Evolutionary conservation across 768 basidiomycete genomes (phyloP), one percentile per base, ranked within the genome.

Genomic region (Serendipita indica): DNA sequence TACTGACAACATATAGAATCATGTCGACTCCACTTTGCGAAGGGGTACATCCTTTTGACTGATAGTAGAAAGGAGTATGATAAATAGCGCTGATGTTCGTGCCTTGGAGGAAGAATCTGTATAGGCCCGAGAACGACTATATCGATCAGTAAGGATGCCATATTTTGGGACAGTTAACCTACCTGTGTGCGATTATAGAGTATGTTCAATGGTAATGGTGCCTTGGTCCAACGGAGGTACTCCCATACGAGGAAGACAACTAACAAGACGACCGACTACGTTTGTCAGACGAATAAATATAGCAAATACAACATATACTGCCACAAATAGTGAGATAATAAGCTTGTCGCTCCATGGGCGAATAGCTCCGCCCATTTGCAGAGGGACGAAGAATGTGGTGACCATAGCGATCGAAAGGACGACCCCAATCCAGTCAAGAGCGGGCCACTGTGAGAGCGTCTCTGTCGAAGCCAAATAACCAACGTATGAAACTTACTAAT

Each of bases 11-110:
- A 60, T 71, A 65, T 1, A 68, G 68, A 2, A 71, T 60, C 28
- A 71, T 68, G 12, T 65, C 62, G 58, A 72, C 64, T 25, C 70
- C 72, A n/a, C n/a, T n/a, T n/a, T n/a, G n/a, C n/a, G n/a, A n/a
- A n/a, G n/a, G n/a, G n/a, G n/a, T n/a, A n/a, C n/a, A n/a, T n/a
- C n/a, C n/a, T n/a, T n/a, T n/a, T n/a, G n/a, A n/a, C n/a, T n/a
- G n/a, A n/a, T n/a, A n/a, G n/a, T n/a, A n/a, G n/a, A n/a, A n/a
- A n/a, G n/a, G n/a, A n/a, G n/a, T n/a, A n/a, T n/a, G n/a, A n/a
- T n/a, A n/a, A n/a, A n/a, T n/a, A n/a, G n/a, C n/a, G n/a, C n/a
- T n/a, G n/a, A n/a, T n/a, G n/a, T n/a, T n/a, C n/a, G n/a, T n/a
- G n/a, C n/a, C n/a, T n/a, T n/a, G n/a, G n/a, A n/a, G n/a, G n/a